Evolutionary conservation across 1,139 yeast genomes (phyloP).

Genomic region (Saccharomyces hybrid): DNA sequence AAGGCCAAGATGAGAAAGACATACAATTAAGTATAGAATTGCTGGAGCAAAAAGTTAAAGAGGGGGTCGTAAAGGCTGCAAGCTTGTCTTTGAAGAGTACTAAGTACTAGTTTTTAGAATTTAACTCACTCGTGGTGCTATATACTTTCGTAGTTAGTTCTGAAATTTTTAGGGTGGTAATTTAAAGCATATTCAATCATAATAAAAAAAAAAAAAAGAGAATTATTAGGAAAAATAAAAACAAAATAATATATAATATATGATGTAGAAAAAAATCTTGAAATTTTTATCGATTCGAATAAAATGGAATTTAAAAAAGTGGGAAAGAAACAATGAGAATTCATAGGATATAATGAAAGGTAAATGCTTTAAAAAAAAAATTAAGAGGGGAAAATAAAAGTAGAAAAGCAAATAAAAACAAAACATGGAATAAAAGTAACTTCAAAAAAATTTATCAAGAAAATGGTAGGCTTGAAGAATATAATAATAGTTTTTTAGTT

Average conservation of each 20-base stretch:
- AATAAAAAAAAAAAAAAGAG: neutral
- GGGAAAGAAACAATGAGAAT: neutral
- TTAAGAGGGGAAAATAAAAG: neutral
- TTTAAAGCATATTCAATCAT: neutral
- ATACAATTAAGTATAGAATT: constrained; percentile 61
- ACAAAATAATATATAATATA: neutral
- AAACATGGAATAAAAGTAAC: neutral
- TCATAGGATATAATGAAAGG: neutral
- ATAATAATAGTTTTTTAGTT: neutral
- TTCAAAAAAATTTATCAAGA: neutral
- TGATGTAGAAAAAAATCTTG: neutral
- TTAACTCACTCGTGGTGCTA: neutral
- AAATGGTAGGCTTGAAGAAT: neutral
- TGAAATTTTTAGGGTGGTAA: neutral
- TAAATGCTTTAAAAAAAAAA: neutral
- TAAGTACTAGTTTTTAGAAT: constrained; percentile 14
- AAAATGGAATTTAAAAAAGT: neutral
- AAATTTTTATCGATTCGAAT: neutral
- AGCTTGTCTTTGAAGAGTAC: constrained; percentile 22
- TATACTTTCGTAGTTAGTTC: neutral
- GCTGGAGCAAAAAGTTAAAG: constrained; percentile 52
- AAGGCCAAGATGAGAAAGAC: constrained; percentile 59
- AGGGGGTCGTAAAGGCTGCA: constrained; percentile 40
- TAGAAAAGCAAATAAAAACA: neutral
- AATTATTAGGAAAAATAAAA: neutral